Conservation (phyloP, 2,329 filamentous ascomycete species). For the Grosmannia penicillata region DNA sequence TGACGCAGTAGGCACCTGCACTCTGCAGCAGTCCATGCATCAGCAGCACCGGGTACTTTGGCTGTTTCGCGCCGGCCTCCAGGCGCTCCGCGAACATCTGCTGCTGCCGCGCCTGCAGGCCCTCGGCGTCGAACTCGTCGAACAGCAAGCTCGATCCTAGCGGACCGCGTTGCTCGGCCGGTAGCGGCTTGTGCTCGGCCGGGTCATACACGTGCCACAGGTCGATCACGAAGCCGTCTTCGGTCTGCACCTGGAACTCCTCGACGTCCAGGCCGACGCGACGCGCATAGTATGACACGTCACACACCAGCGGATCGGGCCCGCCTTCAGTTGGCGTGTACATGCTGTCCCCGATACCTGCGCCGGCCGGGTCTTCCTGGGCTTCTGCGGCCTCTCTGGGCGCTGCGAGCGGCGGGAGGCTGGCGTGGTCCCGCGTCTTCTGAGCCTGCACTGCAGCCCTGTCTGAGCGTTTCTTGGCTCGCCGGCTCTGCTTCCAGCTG, state of each 20-base stretch:
- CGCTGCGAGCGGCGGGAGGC: too few relatives aligned
- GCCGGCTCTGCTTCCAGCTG: conserved; percentile 40
- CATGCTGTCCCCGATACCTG: conserved; percentile 19
- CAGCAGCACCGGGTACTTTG: conserved; percentile 69
- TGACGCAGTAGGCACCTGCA: conserved; percentile 75
- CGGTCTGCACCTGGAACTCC: conserved; percentile 71
- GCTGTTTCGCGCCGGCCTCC: conserved; percentile 16
- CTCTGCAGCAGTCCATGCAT: conserved; percentile 84
- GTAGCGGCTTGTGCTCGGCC: conserved; percentile 45
- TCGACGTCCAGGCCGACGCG: conserved; percentile 80
- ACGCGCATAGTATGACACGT: conserved; percentile 74
- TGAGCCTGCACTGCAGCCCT: too few relatives aligned
- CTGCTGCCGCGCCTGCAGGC: conserved; percentile 3
- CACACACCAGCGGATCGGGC: conserved; percentile 60
- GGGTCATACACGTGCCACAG: conserved; percentile 87
- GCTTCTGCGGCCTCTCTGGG: conserved; percentile 17
- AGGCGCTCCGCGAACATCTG: conserved; percentile 10
- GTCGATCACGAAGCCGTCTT: conserved; percentile 83
- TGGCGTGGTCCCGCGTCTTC: too few relatives aligned
- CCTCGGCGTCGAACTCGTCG: conserved; percentile 18
- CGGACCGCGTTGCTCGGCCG: conserved; percentile 31
- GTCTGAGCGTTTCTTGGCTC: too few relatives aligned
- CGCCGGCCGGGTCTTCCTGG: conserved; percentile 19
- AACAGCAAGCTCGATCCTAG: conserved; percentile 50
- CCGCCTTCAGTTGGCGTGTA: conserved; percentile 68